These are phyloP conservation scores for Blastobotrys chiropterorum DNA, from an alignment of 805 yeast species.

Conservation along the genomic window DNA sequence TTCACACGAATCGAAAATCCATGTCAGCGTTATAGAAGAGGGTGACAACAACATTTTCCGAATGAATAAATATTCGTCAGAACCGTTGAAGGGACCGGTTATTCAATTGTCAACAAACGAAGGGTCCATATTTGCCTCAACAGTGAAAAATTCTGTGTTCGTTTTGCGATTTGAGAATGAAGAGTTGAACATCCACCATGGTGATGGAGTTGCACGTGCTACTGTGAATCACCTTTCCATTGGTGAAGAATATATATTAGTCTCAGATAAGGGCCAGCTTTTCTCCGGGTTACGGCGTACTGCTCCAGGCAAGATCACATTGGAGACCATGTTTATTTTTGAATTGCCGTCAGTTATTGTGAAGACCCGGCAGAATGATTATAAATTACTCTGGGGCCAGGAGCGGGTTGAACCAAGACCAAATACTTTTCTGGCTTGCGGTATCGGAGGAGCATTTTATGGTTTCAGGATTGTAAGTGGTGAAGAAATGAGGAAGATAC, in stretches of 20 bases:
- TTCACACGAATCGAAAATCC: neutral
- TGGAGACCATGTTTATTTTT: slow-evolving; percentile 1
- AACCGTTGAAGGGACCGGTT: slow-evolving; percentile 7
- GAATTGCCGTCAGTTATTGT: slow-evolving; percentile 10
- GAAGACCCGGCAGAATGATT: slow-evolving; percentile 3
- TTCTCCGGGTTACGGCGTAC: slow-evolving; percentile 3
- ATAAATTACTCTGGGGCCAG: neutral
- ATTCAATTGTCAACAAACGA: slow-evolving; percentile 6
- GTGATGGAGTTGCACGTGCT: slow-evolving; percentile 5
- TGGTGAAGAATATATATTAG: slow-evolving; percentile 3
- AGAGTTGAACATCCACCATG: neutral
- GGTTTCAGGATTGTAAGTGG: neutral
- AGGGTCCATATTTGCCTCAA: slow-evolving; percentile 7
- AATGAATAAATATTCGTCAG: slow-evolving; percentile 4
- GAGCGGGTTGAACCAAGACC: neutral
- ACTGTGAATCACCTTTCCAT: neutral
- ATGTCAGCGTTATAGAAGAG: neutral
- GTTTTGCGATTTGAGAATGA: slow-evolving; percentile 1
- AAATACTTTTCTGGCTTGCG: neutral
- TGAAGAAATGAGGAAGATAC: neutral
- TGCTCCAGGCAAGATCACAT: neutral
- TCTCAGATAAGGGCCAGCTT: slow-evolving; percentile 9
- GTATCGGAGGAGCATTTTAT: slow-evolving; percentile 5
- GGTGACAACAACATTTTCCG: neutral
- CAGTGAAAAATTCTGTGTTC: slow-evolving; percentile 8